These are phyloP conservation scores for Avena eriantha DNA, from an alignment of 176 grass and related monocot genomes.

Conservation along the genomic window DNA sequence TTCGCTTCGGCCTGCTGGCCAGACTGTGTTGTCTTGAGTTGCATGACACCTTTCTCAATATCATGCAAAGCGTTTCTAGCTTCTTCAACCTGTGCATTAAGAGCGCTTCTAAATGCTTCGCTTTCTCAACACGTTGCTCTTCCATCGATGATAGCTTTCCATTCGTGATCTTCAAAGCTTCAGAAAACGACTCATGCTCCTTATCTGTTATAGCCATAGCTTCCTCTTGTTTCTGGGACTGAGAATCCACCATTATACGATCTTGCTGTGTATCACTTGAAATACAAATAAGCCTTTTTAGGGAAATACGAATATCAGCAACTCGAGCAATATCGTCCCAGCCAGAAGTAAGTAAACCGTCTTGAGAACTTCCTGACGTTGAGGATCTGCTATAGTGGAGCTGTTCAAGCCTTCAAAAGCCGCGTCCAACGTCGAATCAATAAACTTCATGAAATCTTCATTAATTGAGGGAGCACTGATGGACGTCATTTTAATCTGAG, in stretches of 20 bases:
- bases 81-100: background rate
- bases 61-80: background rate
- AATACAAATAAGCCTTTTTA: background rate
- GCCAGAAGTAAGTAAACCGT: background rate
- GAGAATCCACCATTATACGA: background rate
- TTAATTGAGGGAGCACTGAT: background rate
- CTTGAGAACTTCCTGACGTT: background rate
- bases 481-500: background rate
- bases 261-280: background rate
- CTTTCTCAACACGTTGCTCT: background rate
- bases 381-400: background rate
- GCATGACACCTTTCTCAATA: background rate
- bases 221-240: background rate
- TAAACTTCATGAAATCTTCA: background rate
- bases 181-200: background rate
- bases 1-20: background rate
- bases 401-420: background rate
- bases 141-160: background rate
- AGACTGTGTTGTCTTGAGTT: background rate
- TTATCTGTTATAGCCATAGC: background rate
- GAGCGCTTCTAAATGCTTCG: background rate
- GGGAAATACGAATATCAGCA: background rate
- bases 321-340: background rate
- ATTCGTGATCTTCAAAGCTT: background rate
- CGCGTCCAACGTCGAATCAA: background rate